phyloP scores from a whole-genome alignment of 2,329 filamentous ascomycete genomes.

The Penicillium sp. region DNA sequence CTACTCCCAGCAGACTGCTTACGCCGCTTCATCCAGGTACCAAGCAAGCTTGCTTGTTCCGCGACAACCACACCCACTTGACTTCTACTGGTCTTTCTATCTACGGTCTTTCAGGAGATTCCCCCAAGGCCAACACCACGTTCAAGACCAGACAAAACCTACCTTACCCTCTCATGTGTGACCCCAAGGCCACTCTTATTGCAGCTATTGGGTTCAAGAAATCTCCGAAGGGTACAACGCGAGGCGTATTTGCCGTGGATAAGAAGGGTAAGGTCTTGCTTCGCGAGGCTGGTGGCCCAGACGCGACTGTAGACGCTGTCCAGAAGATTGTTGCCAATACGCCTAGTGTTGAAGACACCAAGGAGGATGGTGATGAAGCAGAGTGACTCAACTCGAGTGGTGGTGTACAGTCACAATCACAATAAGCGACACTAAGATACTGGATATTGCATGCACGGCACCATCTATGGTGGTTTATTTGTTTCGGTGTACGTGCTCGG shows the following conservation, averaged over 20 bases:
- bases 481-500: background rate
- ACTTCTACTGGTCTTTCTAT: constrained; percentile 78
- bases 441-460: constrained; percentile 2
- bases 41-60: constrained; percentile 88
- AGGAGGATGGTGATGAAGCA: constrained; percentile 12
- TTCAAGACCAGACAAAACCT: constrained; percentile 92
- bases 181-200: constrained; percentile 72
- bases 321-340: constrained; percentile 63
- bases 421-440: constrained; percentile 3
- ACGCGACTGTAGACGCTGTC: constrained; percentile 73
- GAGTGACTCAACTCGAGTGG: background rate
- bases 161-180: constrained; percentile 84
- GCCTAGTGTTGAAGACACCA: constrained; percentile 23
- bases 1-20: constrained; percentile 8
- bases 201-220: constrained; percentile 88
- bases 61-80: constrained; percentile 75
- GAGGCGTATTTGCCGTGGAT: constrained; percentile 84
- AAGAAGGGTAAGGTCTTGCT: constrained; percentile 79
- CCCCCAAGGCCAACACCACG: constrained; percentile 84
- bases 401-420: background rate
- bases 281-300: constrained; percentile 72
- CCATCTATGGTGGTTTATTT: background rate
- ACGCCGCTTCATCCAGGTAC: constrained; percentile 62
- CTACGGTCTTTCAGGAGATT: constrained; percentile 86
- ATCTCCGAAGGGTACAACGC: constrained; percentile 71